Evolutionary conservation across 2,329 filamentous ascomycete genomes (phyloP).

Genomic region (Diplodia corticola): DNA sequence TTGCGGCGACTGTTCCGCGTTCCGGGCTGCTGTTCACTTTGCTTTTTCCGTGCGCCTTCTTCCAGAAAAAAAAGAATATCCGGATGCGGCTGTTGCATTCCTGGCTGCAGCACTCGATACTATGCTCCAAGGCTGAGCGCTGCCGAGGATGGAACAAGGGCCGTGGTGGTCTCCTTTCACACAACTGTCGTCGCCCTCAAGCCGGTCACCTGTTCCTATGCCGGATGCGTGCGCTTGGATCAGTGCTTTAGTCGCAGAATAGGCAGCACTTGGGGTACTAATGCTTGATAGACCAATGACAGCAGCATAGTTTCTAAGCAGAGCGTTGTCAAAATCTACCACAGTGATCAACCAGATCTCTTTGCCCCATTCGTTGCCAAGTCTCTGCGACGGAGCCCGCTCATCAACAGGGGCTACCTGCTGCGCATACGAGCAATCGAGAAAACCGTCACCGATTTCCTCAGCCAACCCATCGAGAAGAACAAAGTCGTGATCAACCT

Average conservation of each 20-base stretch:
- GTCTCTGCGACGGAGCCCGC: conserved; percentile 76
- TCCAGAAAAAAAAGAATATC: background rate
- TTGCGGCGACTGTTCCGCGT: background rate
- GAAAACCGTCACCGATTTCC: conserved; percentile 69
- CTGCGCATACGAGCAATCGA: conserved; percentile 82
- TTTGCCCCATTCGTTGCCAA: conserved; percentile 87
- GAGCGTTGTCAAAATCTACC: conserved; percentile 88
- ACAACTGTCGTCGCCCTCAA: background rate
- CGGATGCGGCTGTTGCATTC: background rate
- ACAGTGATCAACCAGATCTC: conserved; percentile 74
- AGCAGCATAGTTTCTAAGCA: conserved; percentile 91
- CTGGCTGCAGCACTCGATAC: background rate
- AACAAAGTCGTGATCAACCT: conserved; percentile 78
- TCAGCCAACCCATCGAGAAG: conserved; percentile 58
- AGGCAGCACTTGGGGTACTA: conserved; percentile 2
- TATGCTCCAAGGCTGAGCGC: background rate
- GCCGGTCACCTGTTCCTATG: background rate
- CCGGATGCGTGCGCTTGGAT: background rate
- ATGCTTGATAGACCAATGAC: conserved; percentile 69
- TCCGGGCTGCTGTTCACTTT: background rate
- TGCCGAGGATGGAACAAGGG: background rate
- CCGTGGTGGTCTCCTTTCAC: background rate
- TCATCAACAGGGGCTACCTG: conserved; percentile 90
- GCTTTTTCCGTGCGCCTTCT: background rate
- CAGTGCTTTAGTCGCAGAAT: background rate